phyloP scores from a whole-genome alignment of 495 filamentous ascomycete species.

The Neurospora sp. region DNA sequence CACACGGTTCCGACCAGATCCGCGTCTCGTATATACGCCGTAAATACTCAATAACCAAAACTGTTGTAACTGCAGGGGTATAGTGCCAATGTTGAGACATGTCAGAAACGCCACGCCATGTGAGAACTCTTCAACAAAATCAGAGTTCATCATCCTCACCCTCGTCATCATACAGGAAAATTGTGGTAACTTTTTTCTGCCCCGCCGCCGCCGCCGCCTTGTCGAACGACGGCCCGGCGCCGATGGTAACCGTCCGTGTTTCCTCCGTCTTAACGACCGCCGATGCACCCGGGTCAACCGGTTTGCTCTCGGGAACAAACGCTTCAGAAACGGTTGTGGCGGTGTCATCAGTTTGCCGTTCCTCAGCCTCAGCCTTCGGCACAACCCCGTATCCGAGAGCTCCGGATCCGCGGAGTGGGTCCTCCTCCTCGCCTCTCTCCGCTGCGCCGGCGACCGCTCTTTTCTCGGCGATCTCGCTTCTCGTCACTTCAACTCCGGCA shows the following conservation, averaged over 20 bases:
- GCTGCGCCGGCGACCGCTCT: neutral
- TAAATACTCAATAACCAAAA: neutral
- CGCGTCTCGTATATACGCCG: neutral
- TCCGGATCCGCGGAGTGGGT: neutral
- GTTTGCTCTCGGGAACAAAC: neutral
- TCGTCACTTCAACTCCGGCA: neutral
- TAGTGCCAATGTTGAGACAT: neutral
- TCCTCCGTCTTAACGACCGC: neutral
- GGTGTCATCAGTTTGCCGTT: neutral
- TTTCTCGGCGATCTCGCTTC: neutral
- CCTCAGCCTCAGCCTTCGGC: neutral
- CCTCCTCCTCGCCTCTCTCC: neutral
- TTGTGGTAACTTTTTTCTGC: neutral
- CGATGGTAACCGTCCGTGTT: neutral
- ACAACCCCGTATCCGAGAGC: neutral
- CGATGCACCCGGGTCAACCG: neutral
- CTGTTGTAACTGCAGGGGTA: neutral
- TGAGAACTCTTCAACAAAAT: neutral
- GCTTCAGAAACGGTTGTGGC: neutral
- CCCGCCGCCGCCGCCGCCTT: neutral
- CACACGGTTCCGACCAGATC: neutral
- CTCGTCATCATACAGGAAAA: neutral
- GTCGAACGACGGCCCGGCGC: neutral
- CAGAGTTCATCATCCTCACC: slow-evolving; percentile 15
- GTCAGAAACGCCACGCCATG: neutral